Percentiles rank a stretch among this genome's conserved stretches.
Evolutionary conservation across 192 early-diverging fungal genomes (phyloP).

Genomic region (Jimgerdemannia lactiflua): DNA sequence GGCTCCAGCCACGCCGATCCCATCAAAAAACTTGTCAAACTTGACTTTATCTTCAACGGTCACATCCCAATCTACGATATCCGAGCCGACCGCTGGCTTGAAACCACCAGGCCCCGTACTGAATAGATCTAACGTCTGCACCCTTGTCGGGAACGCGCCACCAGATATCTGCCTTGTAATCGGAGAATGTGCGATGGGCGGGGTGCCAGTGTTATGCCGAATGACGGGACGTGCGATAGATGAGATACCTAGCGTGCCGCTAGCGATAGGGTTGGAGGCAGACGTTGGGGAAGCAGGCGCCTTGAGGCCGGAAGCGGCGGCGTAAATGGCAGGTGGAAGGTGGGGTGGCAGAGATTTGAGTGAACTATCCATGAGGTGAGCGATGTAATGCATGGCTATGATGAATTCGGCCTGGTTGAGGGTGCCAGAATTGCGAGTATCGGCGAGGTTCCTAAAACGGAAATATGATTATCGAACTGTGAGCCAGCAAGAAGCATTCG

Average conservation of each 20-base stretch:
- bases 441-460: slow-evolving; percentile 63
- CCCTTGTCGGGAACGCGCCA: not conserved
- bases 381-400: slow-evolving; percentile 88
- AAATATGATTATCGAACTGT: not conserved
- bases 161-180: slow-evolving; percentile 10
- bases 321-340: slow-evolving; percentile 63
- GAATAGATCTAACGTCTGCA: slow-evolving; percentile 2
- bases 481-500: no score
- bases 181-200: slow-evolving; percentile 3
- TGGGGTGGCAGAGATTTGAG: slow-evolving; percentile 62
- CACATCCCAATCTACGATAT: slow-evolving; percentile 65
- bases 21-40: slow-evolving; percentile 75
- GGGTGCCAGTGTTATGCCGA: slow-evolving; percentile 25
- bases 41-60: slow-evolving; percentile 67
- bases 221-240: not conserved
- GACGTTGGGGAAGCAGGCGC: slow-evolving; percentile 1
- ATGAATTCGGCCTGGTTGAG: slow-evolving; percentile 83
- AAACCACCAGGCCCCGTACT: slow-evolving; percentile 18
- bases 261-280: not conserved
- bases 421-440: slow-evolving; percentile 65
- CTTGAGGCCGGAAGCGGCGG: slow-evolving; percentile 34
- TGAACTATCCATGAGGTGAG: slow-evolving; percentile 73
- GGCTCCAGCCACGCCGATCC: slow-evolving; percentile 56
- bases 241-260: not conserved
- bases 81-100: slow-evolving; percentile 13